Conservation (phyloP, 495 filamentous ascomycete species). For the Saxophila tyrrhenica region DNA sequence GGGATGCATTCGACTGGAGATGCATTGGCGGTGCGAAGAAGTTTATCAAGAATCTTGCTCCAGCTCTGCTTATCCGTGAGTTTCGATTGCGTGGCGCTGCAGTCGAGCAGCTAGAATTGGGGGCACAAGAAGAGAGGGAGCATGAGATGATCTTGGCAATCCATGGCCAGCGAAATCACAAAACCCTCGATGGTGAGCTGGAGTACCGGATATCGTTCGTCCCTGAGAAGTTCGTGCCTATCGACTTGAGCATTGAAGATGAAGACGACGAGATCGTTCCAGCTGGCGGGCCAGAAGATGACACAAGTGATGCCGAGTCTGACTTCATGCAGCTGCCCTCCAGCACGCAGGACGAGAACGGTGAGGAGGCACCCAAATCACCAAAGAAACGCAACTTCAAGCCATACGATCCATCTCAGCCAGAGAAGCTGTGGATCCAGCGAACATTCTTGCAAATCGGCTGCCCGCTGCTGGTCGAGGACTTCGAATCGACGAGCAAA, state of each 20-base stretch:
- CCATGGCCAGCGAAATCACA: slow-evolving; percentile 54
- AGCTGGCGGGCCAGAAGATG: slow-evolving; percentile 34
- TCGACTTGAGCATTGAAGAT: slow-evolving; percentile 49
- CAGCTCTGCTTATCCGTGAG: slow-evolving; percentile 58
- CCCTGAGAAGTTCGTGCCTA: slow-evolving; percentile 61
- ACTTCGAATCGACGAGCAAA: slow-evolving; percentile 58
- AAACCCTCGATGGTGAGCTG: slow-evolving; percentile 58
- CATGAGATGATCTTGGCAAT: slow-evolving; percentile 45
- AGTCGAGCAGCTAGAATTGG: slow-evolving; percentile 26
- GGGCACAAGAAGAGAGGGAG: slow-evolving; percentile 35
- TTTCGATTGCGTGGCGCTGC: slow-evolving; percentile 35
- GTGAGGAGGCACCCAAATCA: slow-evolving; percentile 19
- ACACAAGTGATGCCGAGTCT: slow-evolving; percentile 24
- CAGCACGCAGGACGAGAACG: slow-evolving; percentile 16
- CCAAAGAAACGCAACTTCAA: slow-evolving; percentile 48
- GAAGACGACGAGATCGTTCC: slow-evolving; percentile 33
- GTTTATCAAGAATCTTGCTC: slow-evolving; percentile 69
- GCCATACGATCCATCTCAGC: slow-evolving; percentile 51
- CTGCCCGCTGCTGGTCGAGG: slow-evolving; percentile 58
- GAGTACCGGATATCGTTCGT: slow-evolving; percentile 70
- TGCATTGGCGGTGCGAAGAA: slow-evolving; percentile 69
- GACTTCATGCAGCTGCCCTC: slow-evolving; percentile 16
- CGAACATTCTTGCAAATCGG: slow-evolving; percentile 59
- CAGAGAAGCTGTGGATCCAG: slow-evolving; percentile 65
- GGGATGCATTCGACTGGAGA: slow-evolving; percentile 77